These are phyloP conservation scores for Colletotrichum sp. DNA, from an alignment of 2,329 filamentous ascomycete genomes.

Conservation along the genomic window DNA sequence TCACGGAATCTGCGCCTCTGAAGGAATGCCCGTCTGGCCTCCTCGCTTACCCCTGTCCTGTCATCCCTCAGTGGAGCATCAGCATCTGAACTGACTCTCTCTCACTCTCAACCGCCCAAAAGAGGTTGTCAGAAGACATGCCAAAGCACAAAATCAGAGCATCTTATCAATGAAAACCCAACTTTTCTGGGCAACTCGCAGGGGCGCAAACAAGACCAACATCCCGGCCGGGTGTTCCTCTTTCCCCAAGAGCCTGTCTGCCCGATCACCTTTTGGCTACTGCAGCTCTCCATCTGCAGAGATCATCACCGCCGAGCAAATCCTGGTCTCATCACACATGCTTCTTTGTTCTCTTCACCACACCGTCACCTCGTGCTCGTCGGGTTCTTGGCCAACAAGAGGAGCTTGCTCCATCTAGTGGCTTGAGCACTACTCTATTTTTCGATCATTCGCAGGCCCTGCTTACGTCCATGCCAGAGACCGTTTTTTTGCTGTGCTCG, in stretches of 20 bases:
- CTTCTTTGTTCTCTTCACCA: neutral
- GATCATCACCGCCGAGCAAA: conserved; percentile 16
- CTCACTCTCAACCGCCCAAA: conserved; percentile 6
- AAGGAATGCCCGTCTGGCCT: neutral
- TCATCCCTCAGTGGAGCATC: neutral
- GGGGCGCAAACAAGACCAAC: conserved; percentile 1
- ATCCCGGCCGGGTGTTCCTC: neutral
- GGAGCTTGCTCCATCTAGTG: neutral
- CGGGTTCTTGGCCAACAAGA: neutral
- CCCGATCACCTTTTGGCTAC: conserved; percentile 6
- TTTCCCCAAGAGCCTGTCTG: neutral
- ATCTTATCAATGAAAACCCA: neutral
- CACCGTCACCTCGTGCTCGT: neutral
- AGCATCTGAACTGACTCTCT: neutral
- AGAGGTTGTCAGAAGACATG: neutral
- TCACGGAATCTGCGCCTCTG: neutral
- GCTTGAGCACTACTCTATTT: neutral
- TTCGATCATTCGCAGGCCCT: neutral
- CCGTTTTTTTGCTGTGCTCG: neutral
- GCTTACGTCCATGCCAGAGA: neutral
- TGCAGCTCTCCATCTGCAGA: conserved; percentile 14
- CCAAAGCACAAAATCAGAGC: neutral
- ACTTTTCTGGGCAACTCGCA: neutral
- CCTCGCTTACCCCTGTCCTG: conserved; percentile 17
- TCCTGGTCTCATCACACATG: conserved; percentile 8